Base-by-base conservation (phyloP, 192 early-diverging fungal species). In the Ambispora gerdemannii region DNA sequence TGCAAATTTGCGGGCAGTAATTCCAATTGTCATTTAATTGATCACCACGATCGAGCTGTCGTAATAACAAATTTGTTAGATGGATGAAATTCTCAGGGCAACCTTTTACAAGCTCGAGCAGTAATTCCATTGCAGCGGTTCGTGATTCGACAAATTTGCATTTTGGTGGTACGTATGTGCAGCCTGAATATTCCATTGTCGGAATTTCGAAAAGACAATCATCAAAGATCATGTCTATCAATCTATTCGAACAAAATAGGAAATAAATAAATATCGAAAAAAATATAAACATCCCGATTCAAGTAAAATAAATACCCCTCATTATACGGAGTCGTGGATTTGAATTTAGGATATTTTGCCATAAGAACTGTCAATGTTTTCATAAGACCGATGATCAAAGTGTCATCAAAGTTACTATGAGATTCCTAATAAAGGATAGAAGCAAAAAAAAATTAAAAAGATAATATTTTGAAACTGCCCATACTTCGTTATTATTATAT, bases 11-110 rank as follows among this genome's bases (percentile, higher is more conserved):
- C 19, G 81, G 81, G 27, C 77, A 77, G 50, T 82, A 81, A 22
- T 77, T 75, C 80, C 80, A 81, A 34, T 78, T 72, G 28, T 76
- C 74, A 24, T 72, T 77, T 32, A 81, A 62, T 34, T 78, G 68
- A 13, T 74, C 66, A 75, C 80, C 80, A 56, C 80, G 58, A 30
- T 74, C 69, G 35, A 81, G 76, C 35, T 76, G 72, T 32, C 67
- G 61, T 24, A 71, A 77, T 25, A 72, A 76, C 51, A 76, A 76
- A 24, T 58, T 50, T 28, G 75, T 76, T 24, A 81, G 34, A 62
- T 75, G 73, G 7, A 77, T 43, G 27, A 78, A 35, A 11, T 70
- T 75, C 27, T 74, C 63, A 3, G 71, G 67, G 4, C 73, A 68
- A 17, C 63, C 72, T 15, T 70, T 68, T 6, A 75, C 67, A 8